Evolutionary conservation across 2,329 filamentous ascomycete genomes (phyloP).

Genomic region (Bretziella fagacearum): DNA sequence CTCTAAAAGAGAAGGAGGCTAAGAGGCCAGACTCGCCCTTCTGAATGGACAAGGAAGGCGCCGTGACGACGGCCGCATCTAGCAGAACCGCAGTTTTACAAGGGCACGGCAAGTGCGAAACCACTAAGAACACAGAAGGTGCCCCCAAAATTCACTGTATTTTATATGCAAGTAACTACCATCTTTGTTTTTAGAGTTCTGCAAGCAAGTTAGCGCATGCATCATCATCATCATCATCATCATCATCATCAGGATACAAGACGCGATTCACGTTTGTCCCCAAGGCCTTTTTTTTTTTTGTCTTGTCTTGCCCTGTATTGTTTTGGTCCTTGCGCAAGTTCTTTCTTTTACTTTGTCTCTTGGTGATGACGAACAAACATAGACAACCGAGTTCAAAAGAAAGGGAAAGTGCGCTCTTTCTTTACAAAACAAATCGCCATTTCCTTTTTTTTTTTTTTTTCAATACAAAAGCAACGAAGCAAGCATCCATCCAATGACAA

Average conservation of each 20-base stretch:
- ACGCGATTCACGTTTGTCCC: slow-evolving; percentile 1
- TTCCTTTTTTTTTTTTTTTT: too few relatives aligned
- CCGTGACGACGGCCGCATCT: neutral
- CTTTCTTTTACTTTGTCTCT: neutral
- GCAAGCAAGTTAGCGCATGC: too few relatives aligned
- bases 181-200: too few relatives aligned
- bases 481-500: too few relatives aligned
- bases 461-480: too few relatives aligned
- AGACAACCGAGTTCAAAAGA: neutral
- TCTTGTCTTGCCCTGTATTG: too few relatives aligned
- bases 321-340: neutral
- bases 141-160: too few relatives aligned
- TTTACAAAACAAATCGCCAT: neutral
- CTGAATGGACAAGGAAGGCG: neutral
- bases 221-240: too few relatives aligned
- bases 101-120: neutral
- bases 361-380: neutral
- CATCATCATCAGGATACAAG: neutral
- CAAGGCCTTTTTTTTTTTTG: too few relatives aligned
- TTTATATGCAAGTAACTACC: too few relatives aligned
- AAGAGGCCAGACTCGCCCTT: neutral
- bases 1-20: neutral
- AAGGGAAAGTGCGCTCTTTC: neutral
- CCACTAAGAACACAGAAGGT: neutral
- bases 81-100: neutral